Base-by-base conservation (phyloP, 345 rosid genomes). In the Punica granatum region DNA sequence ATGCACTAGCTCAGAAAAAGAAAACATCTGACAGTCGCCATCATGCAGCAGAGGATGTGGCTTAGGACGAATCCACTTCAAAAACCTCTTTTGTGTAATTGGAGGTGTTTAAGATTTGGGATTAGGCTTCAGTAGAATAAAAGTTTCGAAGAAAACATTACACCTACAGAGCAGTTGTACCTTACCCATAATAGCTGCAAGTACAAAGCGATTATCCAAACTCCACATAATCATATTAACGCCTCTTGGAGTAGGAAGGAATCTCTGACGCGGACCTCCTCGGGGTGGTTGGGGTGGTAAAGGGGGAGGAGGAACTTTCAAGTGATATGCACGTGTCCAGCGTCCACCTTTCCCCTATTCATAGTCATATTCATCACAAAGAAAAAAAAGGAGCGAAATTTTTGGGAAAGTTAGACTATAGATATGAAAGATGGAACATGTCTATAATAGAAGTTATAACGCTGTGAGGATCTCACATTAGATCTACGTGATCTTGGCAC, bases 161-260 rank as follows among this genome's bases (percentile, higher is more conserved):
- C 62, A 53, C 37, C 60, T 26, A 44, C 44, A 65, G 60, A 65
- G 67, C 18, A 35, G 31, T 64, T 69, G 51, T 72, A 71, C 53
- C 63, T 79, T 88, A 94, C 99, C 99, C 99, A 94, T 91, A 71
- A 88, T 89, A 70, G 99, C 99, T 33, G 99, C 99, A 76, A 91
- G 98, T 73, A 94, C 99, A 76, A 94, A 94, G 78, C 96, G 95
- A 84, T 94, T 89, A 80, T 94, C 98, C 73, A 91, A 79, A 84
- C 99, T 94, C 99, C 99, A 91, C n/a, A 86, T 86, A 37, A 94
- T 94, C 99, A 94, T 94, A 79, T 94, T 94, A 73, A 94, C 99
- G 68, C 99, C 99, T 48, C 99, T 92, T 67, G 99, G 99, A 64
- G 97, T 91, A 60, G 99, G 98, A 72, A 94, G 92, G 67, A 89